A percentile compares a stretch with the other conserved stretches of the same genome.
Conservation (phyloP, 2,329 filamentous ascomycete genomes). For the Phyllosticta ampelicida region DNA sequence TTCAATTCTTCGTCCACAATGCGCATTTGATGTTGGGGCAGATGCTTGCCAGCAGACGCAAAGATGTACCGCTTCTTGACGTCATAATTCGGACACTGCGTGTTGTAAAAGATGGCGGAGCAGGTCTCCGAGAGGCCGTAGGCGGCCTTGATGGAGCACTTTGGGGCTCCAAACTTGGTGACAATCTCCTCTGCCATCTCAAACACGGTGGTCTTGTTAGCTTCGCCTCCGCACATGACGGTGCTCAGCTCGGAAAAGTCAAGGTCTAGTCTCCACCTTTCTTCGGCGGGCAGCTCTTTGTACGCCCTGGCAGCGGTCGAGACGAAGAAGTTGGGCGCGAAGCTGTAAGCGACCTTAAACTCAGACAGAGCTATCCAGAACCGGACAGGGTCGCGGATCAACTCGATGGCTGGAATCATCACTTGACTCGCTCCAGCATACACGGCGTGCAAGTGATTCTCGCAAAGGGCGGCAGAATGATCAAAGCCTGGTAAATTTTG, state of each 20-base stretch:
- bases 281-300: neutral
- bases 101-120: slow-evolving; percentile 26
- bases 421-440: slow-evolving; percentile 33
- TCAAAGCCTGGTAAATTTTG: slow-evolving; percentile 22
- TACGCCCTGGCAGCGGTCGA: slow-evolving; percentile 9
- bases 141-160: slow-evolving; percentile 5
- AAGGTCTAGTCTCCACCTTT: neutral
- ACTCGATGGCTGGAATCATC: slow-evolving; percentile 33
- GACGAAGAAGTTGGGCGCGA: slow-evolving; percentile 37
- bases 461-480: slow-evolving; percentile 42
- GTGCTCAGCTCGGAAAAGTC: slow-evolving; percentile 16
- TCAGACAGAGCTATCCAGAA: slow-evolving; percentile 32
- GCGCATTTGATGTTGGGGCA: slow-evolving; percentile 6
- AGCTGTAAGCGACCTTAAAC: slow-evolving; percentile 34
- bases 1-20: neutral
- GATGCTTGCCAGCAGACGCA: slow-evolving; percentile 27
- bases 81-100: slow-evolving; percentile 33
- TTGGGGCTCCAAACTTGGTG: slow-evolving; percentile 19
- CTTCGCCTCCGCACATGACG: slow-evolving; percentile 38
- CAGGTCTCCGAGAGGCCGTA: slow-evolving; percentile 9
- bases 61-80: slow-evolving; percentile 18
- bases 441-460: slow-evolving; percentile 43
- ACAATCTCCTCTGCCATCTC: slow-evolving; percentile 21
- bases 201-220: slow-evolving; percentile 30
- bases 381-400: slow-evolving; percentile 28